Conservation (phyloP, 805 yeast genomes). For the Candida coquimbonensis region DNA sequence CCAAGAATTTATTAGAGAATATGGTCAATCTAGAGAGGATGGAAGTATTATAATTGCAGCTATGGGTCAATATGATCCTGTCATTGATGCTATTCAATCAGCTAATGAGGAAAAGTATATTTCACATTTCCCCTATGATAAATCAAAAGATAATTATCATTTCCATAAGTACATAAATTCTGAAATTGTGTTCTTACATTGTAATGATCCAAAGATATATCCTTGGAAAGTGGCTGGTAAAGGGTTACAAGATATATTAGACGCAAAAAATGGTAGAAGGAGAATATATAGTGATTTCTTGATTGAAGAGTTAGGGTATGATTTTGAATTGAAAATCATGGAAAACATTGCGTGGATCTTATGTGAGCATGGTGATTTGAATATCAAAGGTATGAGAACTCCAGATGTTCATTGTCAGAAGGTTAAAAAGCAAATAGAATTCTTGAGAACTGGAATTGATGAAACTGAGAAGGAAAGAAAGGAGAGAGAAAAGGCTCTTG, state of each 20-base stretch:
- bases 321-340: slow-evolving; percentile 25
- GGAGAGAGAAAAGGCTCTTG: neutral
- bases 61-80: slow-evolving; percentile 51
- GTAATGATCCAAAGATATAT: slow-evolving; percentile 24
- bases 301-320: slow-evolving; percentile 21
- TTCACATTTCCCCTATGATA: slow-evolving; percentile 11
- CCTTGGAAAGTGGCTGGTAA: slow-evolving; percentile 24
- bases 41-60: slow-evolving; percentile 39
- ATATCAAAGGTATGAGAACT: slow-evolving; percentile 31
- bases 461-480: neutral
- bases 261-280: slow-evolving; percentile 17
- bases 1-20: slow-evolving; percentile 44
- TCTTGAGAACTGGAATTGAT: slow-evolving; percentile 20
- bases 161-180: slow-evolving; percentile 17
- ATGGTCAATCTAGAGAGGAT: slow-evolving; percentile 31
- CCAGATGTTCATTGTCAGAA: slow-evolving; percentile 33
- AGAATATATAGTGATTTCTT: slow-evolving; percentile 16
- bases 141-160: slow-evolving; percentile 14
- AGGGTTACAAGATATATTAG: slow-evolving; percentile 18
- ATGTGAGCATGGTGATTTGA: slow-evolving; percentile 28
- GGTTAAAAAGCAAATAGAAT: slow-evolving; percentile 30
- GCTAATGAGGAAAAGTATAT: slow-evolving; percentile 11
- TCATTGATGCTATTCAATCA: slow-evolving; percentile 28
- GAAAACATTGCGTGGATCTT: slow-evolving; percentile 22
- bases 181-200: slow-evolving; percentile 22